These are phyloP conservation scores for Fragosphaeria purpurea DNA, from an alignment of 2,329 filamentous ascomycete species.

Conservation along the genomic window DNA sequence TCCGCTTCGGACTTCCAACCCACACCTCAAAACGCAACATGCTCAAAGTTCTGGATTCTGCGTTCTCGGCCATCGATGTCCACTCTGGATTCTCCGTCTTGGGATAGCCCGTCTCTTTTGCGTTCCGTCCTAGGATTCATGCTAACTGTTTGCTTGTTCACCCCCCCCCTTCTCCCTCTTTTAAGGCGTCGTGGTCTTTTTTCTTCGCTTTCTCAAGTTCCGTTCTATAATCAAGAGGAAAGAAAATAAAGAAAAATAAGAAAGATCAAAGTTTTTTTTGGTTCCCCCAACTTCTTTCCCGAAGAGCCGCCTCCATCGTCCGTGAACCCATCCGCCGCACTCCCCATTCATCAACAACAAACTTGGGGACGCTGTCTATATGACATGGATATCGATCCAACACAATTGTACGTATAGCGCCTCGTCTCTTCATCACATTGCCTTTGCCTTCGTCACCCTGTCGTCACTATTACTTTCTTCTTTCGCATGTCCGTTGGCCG, in stretches of 20 bases:
- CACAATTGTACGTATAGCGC: slow-evolving; percentile 37
- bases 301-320: too few relatives aligned
- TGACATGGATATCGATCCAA: slow-evolving; percentile 42
- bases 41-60: slow-evolving; percentile 17
- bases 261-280: not conserved
- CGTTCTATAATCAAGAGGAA: slow-evolving; percentile 26
- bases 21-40: not conserved
- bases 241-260: slow-evolving; percentile 10
- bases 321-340: too few relatives aligned
- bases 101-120: not conserved
- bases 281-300: too few relatives aligned
- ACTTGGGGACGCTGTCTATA: slow-evolving; percentile 13
- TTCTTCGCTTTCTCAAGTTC: slow-evolving; percentile 21
- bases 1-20: too few relatives aligned
- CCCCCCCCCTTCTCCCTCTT: not conserved
- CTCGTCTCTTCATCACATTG: slow-evolving; percentile 7
- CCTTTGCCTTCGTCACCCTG: too few relatives aligned
- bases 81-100: slow-evolving; percentile 18
- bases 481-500: not conserved
- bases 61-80: slow-evolving; percentile 11
- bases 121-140: slow-evolving; percentile 22
- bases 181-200: not conserved
- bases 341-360: too few relatives aligned
- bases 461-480: too few relatives aligned
- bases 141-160: slow-evolving; percentile 26